Percentiles rank a stretch among this genome's conserved stretches.
Conservation (phyloP, 176 grass and related monocot species). For the Otatea glauca region DNA sequence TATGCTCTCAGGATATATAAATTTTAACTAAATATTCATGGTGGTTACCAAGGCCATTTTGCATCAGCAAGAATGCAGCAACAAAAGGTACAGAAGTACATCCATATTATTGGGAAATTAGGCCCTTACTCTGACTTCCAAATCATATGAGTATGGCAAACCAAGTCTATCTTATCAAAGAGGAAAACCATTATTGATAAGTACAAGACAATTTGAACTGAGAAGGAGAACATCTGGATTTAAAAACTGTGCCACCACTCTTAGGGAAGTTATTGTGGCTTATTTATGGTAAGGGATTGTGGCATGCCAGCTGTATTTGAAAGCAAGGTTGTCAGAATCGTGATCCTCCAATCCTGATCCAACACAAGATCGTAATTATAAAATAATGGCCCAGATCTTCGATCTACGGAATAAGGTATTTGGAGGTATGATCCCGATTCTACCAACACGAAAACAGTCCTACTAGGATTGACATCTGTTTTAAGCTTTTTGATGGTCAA, state of each 20-base stretch:
- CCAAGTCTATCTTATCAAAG: background rate
- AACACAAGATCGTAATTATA: background rate
- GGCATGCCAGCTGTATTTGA: background rate
- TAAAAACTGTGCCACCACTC: background rate
- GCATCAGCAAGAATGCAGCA: conserved; percentile 35
- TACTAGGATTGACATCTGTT: background rate
- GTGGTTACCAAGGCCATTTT: conserved; percentile 23
- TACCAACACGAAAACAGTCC: background rate
- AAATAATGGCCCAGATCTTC: conserved; percentile 15
- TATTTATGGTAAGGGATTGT: background rate
- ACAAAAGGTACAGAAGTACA: conserved; percentile 12
- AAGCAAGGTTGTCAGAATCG: background rate
- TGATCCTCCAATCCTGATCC: background rate
- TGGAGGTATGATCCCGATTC: background rate
- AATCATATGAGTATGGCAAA: conserved; percentile 16
- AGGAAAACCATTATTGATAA: conserved; percentile 13
- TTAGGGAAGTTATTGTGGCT: background rate
- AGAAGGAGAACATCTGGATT: background rate
- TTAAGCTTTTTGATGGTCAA: conserved; percentile 2
- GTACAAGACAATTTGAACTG: background rate
- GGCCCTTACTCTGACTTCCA: conserved; percentile 21
- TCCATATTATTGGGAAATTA: conserved; percentile 10
- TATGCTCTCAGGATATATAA: conserved; percentile 15
- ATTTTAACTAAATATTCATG: conserved; percentile 8
- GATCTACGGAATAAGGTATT: background rate